Evolutionary conservation across 306 rosid species (phyloP).

Genomic region (Boehmeria nivea): DNA sequence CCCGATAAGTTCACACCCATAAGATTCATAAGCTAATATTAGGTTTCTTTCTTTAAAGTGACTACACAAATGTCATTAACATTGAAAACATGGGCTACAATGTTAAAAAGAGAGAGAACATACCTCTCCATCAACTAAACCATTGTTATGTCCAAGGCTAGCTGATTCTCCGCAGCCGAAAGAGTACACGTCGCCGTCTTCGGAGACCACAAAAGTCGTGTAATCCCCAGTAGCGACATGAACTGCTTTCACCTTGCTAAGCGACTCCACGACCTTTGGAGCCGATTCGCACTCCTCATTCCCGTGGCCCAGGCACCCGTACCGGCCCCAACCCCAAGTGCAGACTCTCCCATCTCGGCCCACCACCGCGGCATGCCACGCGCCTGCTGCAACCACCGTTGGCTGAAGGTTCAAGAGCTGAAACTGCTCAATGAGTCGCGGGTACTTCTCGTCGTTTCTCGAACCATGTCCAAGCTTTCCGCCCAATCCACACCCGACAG

Average conservation of each 20-base stretch:
- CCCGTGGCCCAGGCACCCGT: slow-evolving; percentile 96
- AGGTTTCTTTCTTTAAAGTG: no score
- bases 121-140: slow-evolving; percentile 52
- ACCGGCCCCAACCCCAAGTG: slow-evolving; percentile 99
- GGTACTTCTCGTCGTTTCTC: slow-evolving; percentile 74
- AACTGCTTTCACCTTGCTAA: slow-evolving; percentile 67
- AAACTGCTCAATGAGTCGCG: slow-evolving; percentile 75
- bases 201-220: slow-evolving; percentile 81
- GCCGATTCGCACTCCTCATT: slow-evolving; percentile 80
- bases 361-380: slow-evolving; percentile 99
- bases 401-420: slow-evolving; percentile 74
- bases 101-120: slow-evolving; percentile 11
- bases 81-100: slow-evolving; percentile 9
- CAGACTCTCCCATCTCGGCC: slow-evolving; percentile 92
- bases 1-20: no score
- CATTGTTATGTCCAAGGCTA: slow-evolving; percentile 80
- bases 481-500: slow-evolving; percentile 97
- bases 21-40: no score
- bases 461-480: slow-evolving; percentile 95
- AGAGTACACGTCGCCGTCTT: slow-evolving; percentile 82
- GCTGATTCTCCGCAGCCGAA: slow-evolving; percentile 96
- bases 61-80: neutral
- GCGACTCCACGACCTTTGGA: slow-evolving; percentile 80
- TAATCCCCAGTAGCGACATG: slow-evolving; percentile 93
- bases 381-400: slow-evolving; percentile 82